Evolutionary conservation across 2,329 filamentous ascomycete genomes (phyloP), one percentile per base, ranked within the genome.

Genomic region (Cladosporium sphaerospermum): DNA sequence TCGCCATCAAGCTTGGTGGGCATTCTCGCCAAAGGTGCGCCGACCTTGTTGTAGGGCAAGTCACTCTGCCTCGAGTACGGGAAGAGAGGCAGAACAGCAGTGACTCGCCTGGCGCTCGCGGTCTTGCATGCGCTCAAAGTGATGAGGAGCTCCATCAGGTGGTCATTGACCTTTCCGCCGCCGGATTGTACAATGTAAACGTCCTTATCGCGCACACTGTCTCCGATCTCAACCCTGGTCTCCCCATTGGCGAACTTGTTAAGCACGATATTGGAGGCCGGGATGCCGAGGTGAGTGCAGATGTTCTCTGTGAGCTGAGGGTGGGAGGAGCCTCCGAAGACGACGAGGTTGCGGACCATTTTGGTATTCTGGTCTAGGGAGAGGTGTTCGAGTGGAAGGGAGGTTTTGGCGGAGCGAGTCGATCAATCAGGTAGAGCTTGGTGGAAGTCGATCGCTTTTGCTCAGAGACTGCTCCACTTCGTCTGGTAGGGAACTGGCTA

Each of bases 121-220:
- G 88, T 86, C 74, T 96, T 95, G 82, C 93, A 97, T 57, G 93
- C 93, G n/a, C 89, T 95, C 64, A 97, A 92, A 75, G 93, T 96
- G 74, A 97, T 96, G 71, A 95, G 88, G 46, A 97, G 84, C 69
- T 99, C 93, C 76, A 99, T 87, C 60, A 99, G 83, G 73, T 95
- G 85, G 73, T 99, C 93, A 69, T 99, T 99, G 73, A 96, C 89
- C 64, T 87, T 88, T 59, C 89, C 90, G 62, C 89, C 89, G 62
- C 89, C 90, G 40, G 89, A 93, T 73, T 97, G 92, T 65, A 99
- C 89, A 69, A 97, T 96, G 75, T 95, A 99, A 69, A 96, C 93
- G 82, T 99, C 93, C 72, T 99, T 99, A 63, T 89, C 93, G 63
- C 93, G 87, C 48, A 99, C 93, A 11, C 90, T 96, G 72, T 99